phyloP scores from a whole-genome alignment of 495 filamentous ascomycete genomes.

The Penicillium lagena region DNA sequence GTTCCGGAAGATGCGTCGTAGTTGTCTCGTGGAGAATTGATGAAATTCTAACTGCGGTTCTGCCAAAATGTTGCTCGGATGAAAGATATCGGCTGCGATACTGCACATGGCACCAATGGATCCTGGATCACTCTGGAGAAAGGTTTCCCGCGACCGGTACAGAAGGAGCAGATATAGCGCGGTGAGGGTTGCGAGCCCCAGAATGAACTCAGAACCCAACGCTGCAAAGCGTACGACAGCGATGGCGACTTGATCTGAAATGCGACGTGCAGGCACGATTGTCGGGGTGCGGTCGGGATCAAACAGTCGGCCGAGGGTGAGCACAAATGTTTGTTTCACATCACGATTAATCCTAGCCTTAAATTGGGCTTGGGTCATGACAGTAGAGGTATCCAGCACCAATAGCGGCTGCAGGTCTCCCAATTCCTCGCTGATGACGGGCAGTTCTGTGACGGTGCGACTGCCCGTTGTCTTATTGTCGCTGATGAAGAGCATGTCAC shows the following conservation, averaged over 20 bases:
- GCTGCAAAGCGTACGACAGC: slow-evolving; percentile 28
- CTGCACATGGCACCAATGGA: slow-evolving; percentile 39
- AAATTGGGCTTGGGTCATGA: slow-evolving; percentile 29
- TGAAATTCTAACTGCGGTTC: slow-evolving; percentile 26
- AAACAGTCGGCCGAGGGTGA: slow-evolving; percentile 31
- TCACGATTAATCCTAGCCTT: slow-evolving; percentile 22
- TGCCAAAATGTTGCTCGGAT: slow-evolving; percentile 24
- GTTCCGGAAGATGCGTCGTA: slow-evolving; percentile 26
- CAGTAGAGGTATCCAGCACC: slow-evolving; percentile 24
- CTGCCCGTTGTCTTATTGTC: slow-evolving; percentile 23
- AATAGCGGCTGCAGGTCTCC: slow-evolving; percentile 28
- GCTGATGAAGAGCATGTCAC: slow-evolving; percentile 30
- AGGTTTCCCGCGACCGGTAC: slow-evolving; percentile 26
- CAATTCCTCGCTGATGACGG: slow-evolving; percentile 30
- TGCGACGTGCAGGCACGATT: slow-evolving; percentile 15
- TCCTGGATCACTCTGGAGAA: slow-evolving; percentile 33
- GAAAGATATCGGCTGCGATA: slow-evolving; percentile 31
- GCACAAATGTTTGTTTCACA: slow-evolving; percentile 29
- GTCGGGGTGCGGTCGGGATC: slow-evolving; percentile 22
- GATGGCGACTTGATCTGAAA: slow-evolving; percentile 25
- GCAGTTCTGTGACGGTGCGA: slow-evolving; percentile 27
- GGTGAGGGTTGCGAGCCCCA: slow-evolving; percentile 18
- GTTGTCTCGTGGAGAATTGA: slow-evolving; percentile 32
- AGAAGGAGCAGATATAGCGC: slow-evolving; percentile 21
- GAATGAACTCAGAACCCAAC: slow-evolving; percentile 26